Base-by-base conservation (phyloP, 176 grass and related monocot genomes). In the bread wheat (Triticum aestivum) region DNA sequence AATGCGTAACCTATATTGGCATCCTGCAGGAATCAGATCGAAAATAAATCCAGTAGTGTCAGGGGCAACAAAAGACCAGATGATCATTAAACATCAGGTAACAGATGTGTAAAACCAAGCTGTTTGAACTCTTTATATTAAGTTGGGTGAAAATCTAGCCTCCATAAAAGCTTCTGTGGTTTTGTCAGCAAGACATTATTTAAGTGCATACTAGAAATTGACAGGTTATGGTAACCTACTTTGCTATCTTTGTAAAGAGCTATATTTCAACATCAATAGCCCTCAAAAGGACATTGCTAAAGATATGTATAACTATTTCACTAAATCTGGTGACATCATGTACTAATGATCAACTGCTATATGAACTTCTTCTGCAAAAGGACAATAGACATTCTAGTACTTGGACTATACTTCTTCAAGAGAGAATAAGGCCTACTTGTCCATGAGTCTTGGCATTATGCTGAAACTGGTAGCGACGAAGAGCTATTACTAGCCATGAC, bases 401-500 rank as follows among this genome's bases (percentile, higher is more conserved):
- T 61, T 9, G 45, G 13, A 15, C 33, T 67, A 64, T 11, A 76
- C 68, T 59, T 69, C 38, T 81, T 85, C 33, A 78, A 39, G 9
- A 85, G 17, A 77, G 62, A 85, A 65, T 18, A 70, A 78, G 14
- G 51, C 86, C 65, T 82, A 91, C 78, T 72, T 78, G 32, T 45
- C 71, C 82, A 78, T 9, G 27, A 65, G 7, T 35, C 78, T 27
- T 88, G 32, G 11, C n/a, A 3, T 44, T 35, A 27, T 2, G 72
- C 32, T 79, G 44, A 20, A 83, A 65, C 30, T 24, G 30, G 9
- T 33, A 39, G 18, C 63, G 69, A 81, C 0, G 35, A 47, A 54
- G 2, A 84, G 56, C 51, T 33, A 38, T 59, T 71, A 33, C 87
- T 89, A 99, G 93, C 94, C 89, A 80, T 99, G 97, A 69, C 90